Conservation (phyloP, 495 filamentous ascomycete genomes). For the Copromyces sp. region DNA sequence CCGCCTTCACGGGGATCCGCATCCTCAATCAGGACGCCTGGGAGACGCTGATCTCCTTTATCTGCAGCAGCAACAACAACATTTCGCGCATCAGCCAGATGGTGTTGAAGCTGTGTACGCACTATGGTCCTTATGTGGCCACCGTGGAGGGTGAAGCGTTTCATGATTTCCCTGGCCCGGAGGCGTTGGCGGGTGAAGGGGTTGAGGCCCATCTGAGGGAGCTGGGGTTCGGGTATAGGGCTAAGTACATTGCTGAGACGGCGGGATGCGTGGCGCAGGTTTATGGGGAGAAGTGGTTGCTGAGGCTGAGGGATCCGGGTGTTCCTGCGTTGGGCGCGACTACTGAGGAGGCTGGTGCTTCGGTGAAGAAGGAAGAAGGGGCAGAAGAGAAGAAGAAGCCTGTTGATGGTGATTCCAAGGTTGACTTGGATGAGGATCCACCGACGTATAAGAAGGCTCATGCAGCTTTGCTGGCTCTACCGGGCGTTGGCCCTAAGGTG, state of each 20-base stretch:
- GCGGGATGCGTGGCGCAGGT: slow-evolving; percentile 62
- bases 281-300: slow-evolving; percentile 63
- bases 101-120: slow-evolving; percentile 81
- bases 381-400: not conserved
- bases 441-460: slow-evolving; percentile 66
- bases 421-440: not conserved
- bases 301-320: slow-evolving; percentile 65
- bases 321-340: slow-evolving; percentile 42
- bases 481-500: slow-evolving; percentile 93
- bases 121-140: slow-evolving; percentile 73
- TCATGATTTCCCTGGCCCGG: slow-evolving; percentile 77
- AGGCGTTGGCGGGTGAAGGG: slow-evolving; percentile 52
- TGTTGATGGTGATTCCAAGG: not conserved
- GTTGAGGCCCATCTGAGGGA: slow-evolving; percentile 71
- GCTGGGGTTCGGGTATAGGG: slow-evolving; percentile 90
- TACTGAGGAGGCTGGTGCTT: not conserved
- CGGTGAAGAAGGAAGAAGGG: not conserved
- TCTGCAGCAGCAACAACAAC: slow-evolving; percentile 98
- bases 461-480: slow-evolving; percentile 61
- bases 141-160: slow-evolving; percentile 60
- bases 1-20: slow-evolving; percentile 83
- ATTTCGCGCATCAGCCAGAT: slow-evolving; percentile 91
- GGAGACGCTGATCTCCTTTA: slow-evolving; percentile 90
- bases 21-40: slow-evolving; percentile 92
- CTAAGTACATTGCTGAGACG: slow-evolving; percentile 81